phyloP scores from a whole-genome alignment of 345 rosid species.

The Conringia planisiliqua region DNA sequence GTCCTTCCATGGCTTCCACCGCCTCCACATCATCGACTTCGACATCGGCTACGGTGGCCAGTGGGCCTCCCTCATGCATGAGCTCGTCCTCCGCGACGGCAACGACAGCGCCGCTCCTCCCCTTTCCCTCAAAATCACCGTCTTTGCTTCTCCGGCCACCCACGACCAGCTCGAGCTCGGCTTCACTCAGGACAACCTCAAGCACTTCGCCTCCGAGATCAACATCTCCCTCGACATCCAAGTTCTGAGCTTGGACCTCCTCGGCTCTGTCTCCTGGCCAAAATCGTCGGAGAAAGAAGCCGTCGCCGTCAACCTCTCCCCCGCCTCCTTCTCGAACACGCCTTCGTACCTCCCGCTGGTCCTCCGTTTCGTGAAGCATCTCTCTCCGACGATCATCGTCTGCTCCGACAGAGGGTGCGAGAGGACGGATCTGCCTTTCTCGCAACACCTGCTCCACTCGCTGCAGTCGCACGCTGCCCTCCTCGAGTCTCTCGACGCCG shows the following conservation, averaged over 20 bases:
- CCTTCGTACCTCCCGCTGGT: conserved; percentile 53
- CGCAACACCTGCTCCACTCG: conserved; percentile 71
- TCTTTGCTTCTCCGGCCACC: conserved; percentile 51
- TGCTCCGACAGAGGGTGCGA: conserved; percentile 83
- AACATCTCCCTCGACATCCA: conserved; percentile 65
- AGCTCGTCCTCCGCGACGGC: conserved; percentile 52
- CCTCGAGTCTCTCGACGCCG: conserved; percentile 83
- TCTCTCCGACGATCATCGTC: conserved; percentile 75
- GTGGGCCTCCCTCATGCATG: conserved; percentile 97
- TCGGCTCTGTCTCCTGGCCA: conserved; percentile 51
- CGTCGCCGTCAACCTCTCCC: conserved; percentile 71
- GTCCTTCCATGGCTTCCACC: conserved; percentile 55
- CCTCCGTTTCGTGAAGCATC: conserved; percentile 69
- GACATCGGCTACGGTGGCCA: conserved; percentile 89
- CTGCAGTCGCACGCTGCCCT: conserved; percentile 59
- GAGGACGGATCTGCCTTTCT: conserved; percentile 66
- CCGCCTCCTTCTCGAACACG: conserved; percentile 46
- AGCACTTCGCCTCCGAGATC: conserved; percentile 64
- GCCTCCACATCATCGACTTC: conserved; percentile 77
- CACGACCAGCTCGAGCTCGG: conserved; percentile 62
- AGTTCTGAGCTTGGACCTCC: conserved; percentile 52
- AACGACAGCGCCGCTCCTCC: conserved; percentile 43
- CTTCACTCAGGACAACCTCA: conserved; percentile 72
- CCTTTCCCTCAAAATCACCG: conserved; percentile 62
- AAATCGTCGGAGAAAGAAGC: conserved; percentile 48